phyloP scores from a whole-genome alignment of 2,329 filamentous ascomycete genomes.

The Epichloe sp. region DNA sequence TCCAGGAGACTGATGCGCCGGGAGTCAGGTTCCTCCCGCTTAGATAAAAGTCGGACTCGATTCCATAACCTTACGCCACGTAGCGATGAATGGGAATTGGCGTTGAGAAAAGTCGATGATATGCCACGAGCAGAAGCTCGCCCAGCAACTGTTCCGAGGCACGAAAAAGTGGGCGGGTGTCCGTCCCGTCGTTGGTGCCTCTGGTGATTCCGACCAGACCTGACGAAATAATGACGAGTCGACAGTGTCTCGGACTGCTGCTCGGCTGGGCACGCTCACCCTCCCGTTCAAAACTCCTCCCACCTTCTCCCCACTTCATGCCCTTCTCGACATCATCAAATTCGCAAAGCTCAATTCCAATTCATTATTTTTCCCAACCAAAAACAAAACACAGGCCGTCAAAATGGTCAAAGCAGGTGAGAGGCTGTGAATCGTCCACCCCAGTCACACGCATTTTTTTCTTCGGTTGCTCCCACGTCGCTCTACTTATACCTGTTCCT shows the following conservation, averaged over 20 bases:
- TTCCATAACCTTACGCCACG: too few relatives aligned
- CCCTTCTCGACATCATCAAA: slow-evolving; percentile 6
- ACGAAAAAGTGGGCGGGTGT: not conserved
- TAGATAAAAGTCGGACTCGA: too few relatives aligned
- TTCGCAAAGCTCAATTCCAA: not conserved
- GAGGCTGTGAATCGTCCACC: slow-evolving; percentile 15
- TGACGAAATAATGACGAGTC: not conserved
- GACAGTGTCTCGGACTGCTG: not conserved
- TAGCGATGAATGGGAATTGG: too few relatives aligned
- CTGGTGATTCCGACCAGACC: not conserved
- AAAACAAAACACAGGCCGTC: slow-evolving; percentile 35
- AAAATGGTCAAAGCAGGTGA: slow-evolving; percentile 97
- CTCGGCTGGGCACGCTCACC: not conserved
- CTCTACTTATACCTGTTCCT: slow-evolving; percentile 12
- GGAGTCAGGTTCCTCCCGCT: too few relatives aligned
- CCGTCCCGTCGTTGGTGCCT: not conserved
- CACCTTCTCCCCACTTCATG: slow-evolving; percentile 7
- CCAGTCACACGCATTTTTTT: not conserved
- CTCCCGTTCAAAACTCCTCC: slow-evolving; percentile 5
- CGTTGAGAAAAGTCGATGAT: too few relatives aligned
- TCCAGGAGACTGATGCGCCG: too few relatives aligned
- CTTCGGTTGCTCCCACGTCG: not conserved
- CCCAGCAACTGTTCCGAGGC: not conserved
- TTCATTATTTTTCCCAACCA: slow-evolving; percentile 1
- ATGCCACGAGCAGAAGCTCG: not conserved